Conservation (phyloP, 495 filamentous ascomycete species). For the Astrothelium macrocarpum region DNA sequence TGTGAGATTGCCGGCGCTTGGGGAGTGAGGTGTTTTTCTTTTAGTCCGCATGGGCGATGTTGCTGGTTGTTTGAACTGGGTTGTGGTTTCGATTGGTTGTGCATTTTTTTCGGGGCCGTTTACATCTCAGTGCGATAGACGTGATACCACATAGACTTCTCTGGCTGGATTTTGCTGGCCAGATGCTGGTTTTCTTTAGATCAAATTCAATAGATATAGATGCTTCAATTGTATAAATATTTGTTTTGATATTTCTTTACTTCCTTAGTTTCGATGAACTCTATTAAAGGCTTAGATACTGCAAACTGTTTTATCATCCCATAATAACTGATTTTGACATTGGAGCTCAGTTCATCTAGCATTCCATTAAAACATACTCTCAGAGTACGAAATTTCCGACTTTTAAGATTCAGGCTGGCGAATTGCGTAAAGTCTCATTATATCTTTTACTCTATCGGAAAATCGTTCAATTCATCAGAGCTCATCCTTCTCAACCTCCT, state of each 20-base stretch:
- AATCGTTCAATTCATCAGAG: constrained; percentile 14
- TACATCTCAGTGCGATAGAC: not conserved
- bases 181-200: not conserved
- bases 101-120: not conserved
- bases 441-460: not conserved
- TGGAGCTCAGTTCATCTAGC: too few relatives aligned
- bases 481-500: constrained; percentile 24
- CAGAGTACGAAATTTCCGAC: too few relatives aligned
- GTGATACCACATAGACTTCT: not conserved
- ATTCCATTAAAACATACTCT: too few relatives aligned
- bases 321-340: too few relatives aligned
- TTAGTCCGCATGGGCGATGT: too few relatives aligned
- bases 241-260: too few relatives aligned
- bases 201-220: not conserved
- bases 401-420: too few relatives aligned
- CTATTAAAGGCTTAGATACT: too few relatives aligned
- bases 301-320: too few relatives aligned
- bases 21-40: not conserved
- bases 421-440: too few relatives aligned
- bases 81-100: not conserved
- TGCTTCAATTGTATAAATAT: not conserved
- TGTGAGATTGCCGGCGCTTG: not conserved
- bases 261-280: not conserved
- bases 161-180: not conserved
- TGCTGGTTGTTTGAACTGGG: not conserved